These are phyloP conservation scores for Amorphotheca resinae DNA, from an alignment of 495 filamentous ascomycete genomes.

Conservation along the genomic window DNA sequence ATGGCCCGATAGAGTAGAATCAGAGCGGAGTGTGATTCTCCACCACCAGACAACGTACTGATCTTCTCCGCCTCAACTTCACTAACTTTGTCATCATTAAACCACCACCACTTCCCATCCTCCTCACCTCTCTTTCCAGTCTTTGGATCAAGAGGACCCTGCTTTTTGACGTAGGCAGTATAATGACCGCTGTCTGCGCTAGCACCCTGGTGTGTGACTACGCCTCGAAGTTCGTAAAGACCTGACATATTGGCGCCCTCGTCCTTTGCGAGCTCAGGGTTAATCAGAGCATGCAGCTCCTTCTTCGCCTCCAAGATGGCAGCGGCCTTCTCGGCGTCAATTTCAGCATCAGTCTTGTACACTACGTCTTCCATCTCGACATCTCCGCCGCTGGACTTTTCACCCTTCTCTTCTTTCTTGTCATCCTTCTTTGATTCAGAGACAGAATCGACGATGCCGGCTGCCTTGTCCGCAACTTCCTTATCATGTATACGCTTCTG, in stretches of 20 bases:
- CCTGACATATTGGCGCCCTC: conserved; percentile 82
- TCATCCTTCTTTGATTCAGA: conserved; percentile 27
- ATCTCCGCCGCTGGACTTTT: conserved; percentile 33
- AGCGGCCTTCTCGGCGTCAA: conserved; percentile 70
- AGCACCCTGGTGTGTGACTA: conserved; percentile 95
- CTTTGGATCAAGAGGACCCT: conserved; percentile 48
- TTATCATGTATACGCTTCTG: conserved; percentile 63
- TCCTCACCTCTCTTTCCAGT: conserved; percentile 62
- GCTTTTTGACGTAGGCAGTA: conserved; percentile 93
- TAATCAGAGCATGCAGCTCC: conserved; percentile 63
- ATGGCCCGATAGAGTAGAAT: conserved; percentile 89
- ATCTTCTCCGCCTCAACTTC: conserved; percentile 91
- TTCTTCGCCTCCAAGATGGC: conserved; percentile 67
- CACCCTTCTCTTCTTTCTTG: conserved; percentile 24
- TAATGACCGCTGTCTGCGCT: conserved; percentile 98
- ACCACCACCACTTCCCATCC: conserved; percentile 99
- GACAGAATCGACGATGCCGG: conserved; percentile 20
- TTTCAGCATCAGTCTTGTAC: conserved; percentile 86
- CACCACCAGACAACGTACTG: conserved; percentile 77
- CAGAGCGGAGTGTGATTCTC: conserved; percentile 90
- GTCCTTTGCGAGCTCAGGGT: conserved; percentile 57
- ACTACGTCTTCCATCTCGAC: conserved; percentile 57
- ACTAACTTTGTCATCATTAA: conserved; percentile 95
- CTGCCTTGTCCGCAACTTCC: conserved; percentile 38
- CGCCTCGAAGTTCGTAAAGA: conserved; percentile 84